Base-by-base conservation (phyloP, 2,329 filamentous ascomycete genomes). In the Karstenula rhodostoma region DNA sequence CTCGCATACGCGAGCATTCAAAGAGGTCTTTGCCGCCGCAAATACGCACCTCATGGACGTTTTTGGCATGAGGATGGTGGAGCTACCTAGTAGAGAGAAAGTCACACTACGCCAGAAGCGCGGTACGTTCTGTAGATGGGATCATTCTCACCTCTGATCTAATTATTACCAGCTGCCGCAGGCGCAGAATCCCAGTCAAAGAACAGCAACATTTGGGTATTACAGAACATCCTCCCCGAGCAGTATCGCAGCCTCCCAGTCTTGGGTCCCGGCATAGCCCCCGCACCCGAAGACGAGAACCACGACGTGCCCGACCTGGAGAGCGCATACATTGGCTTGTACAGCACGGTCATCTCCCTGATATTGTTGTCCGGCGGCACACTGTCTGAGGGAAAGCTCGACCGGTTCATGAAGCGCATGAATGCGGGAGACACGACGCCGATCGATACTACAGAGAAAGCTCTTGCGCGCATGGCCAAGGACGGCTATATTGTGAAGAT, bases 51-150 rank as follows among this genome's bases (percentile, higher is more conserved):
- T 99, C 40, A 82, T 84, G 50, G 80, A 81, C 1, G 85, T 89
- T 1, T 98, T 97, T 78, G 95, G 95, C n/a, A 97, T 98, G 93
- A 86, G 94, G 75, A 86, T 99, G 84, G 84, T 87, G 4, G 94
- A 97, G 78, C 83, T 98, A 52, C 93, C 95, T 0, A 83, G 86
- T 1, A 87, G 86, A 71, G 94, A 97, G 72, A 96, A 93, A 77
- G 85, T 91, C 51, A 93, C 93, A 0, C 79, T 97, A 35, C 88
- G 88, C 60, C 91, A 96, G 73, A 87, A 92, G 69, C 89, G 91
- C 83, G 91, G 90, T 89, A 79, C 62, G 80, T 35, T 37, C 35
- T 42, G 12, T 42, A 6, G 13, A 32, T 51, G 5, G 40, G 25
- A 4, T 58, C 40, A 19, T 8, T 23, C 7, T 9, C 29, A 22